phyloP scores from a whole-genome alignment of 1,284 basidiomycete species.

The Moesziomyces antarcticus region DNA sequence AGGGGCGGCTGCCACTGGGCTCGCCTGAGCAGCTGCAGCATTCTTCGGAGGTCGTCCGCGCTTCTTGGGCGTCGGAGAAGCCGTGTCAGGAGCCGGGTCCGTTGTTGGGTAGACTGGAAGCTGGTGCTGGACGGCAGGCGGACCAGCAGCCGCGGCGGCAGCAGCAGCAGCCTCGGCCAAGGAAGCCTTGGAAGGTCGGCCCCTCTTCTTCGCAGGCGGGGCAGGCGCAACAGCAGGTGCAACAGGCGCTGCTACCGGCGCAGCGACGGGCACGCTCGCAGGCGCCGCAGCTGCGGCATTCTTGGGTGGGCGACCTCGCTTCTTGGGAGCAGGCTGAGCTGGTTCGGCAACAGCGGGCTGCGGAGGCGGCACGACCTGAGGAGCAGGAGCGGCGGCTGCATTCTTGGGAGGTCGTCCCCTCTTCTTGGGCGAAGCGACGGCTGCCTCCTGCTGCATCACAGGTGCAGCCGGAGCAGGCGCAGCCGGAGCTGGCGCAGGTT shows the following conservation, averaged over 20 bases:
- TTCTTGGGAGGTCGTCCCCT: slow-evolving; percentile 28
- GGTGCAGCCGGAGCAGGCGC: slow-evolving; percentile 1
- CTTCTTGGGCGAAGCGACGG: slow-evolving; percentile 13
- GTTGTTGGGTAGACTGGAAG: neutral
- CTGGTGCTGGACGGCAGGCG: neutral
- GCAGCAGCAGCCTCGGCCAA: slow-evolving; percentile 16
- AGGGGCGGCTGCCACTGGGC: neutral
- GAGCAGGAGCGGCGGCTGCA: neutral
- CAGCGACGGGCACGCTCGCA: neutral
- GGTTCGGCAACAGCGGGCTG: slow-evolving; percentile 1
- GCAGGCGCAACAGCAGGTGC: slow-evolving; percentile 4
- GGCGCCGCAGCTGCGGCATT: slow-evolving; percentile 9
- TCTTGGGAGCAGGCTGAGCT: slow-evolving; percentile 21
- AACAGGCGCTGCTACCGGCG: neutral
- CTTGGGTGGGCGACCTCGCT: slow-evolving; percentile 35
- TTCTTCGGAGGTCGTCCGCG: slow-evolving; percentile 22
- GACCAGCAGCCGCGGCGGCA: slow-evolving; percentile 4
- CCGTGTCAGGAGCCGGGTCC: neutral
- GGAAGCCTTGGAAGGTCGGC: slow-evolving; percentile 38
- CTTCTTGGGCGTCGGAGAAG: slow-evolving; percentile 25
- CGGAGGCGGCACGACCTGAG: neutral
- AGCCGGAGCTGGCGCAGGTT: slow-evolving; percentile 3
- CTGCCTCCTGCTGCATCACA: slow-evolving; percentile 2
- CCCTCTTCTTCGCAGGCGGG: slow-evolving; percentile 25
- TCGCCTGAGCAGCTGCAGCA: slow-evolving; percentile 1